Percentiles rank a stretch among this genome's conserved stretches.
Evolutionary conservation across 1,284 basidiomycete genomes (phyloP).

Genomic region (Rhizoctonia solani): DNA sequence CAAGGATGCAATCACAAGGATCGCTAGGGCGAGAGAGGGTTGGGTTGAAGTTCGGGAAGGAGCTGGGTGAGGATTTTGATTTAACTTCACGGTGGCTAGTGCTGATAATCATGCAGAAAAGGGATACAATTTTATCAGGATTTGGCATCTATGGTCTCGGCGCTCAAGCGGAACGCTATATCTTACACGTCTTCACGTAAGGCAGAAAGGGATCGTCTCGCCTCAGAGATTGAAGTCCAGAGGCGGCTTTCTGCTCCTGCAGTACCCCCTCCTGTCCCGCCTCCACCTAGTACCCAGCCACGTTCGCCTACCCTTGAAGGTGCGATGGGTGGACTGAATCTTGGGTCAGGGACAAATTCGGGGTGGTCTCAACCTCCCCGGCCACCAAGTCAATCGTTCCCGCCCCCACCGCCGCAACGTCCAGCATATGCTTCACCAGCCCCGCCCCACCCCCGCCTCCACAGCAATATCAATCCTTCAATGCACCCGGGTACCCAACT

Average conservation of each 20-base stretch:
- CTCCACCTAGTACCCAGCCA: slow-evolving; percentile 50
- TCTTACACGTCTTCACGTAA: slow-evolving; percentile 67
- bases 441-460: slow-evolving; percentile 44
- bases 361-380: slow-evolving; percentile 13
- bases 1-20: slow-evolving; percentile 70
- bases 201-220: slow-evolving; percentile 71
- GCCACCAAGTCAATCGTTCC: slow-evolving; percentile 27
- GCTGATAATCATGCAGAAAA: slow-evolving; percentile 57
- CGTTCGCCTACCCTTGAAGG: slow-evolving; percentile 61
- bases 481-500: slow-evolving; percentile 40
- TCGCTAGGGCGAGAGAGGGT: slow-evolving; percentile 75
- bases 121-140: slow-evolving; percentile 88
- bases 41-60: slow-evolving; percentile 89
- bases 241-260: slow-evolving; percentile 54
- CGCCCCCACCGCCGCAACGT: slow-evolving; percentile 38
- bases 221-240: slow-evolving; percentile 72
- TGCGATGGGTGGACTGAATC: slow-evolving; percentile 35
- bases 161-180: slow-evolving; percentile 64
- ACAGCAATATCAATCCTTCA: slow-evolving; percentile 40
- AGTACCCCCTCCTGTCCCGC: slow-evolving; percentile 46
- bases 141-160: slow-evolving; percentile 66
- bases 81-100: neutral
- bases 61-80: slow-evolving; percentile 62
- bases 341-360: neutral
- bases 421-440: slow-evolving; percentile 31